These are phyloP conservation scores for Neurospora sp. DNA, from an alignment of 2,329 filamentous ascomycete species.

Conservation along the genomic window DNA sequence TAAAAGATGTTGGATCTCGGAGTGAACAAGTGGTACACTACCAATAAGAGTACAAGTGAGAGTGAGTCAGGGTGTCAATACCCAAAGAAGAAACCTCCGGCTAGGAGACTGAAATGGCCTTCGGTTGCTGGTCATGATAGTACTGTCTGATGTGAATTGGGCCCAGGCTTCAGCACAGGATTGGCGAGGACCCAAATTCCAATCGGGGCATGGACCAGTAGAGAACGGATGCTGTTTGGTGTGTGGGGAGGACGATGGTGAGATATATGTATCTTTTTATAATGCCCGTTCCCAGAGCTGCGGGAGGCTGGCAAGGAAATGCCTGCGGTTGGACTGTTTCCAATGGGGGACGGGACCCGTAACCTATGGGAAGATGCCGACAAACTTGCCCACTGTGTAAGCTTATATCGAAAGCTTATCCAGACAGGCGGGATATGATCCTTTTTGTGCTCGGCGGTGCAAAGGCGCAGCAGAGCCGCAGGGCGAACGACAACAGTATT, in stretches of 20 bases:
- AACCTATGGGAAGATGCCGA: not conserved
- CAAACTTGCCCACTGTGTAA: not conserved
- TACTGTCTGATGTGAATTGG: conserved; percentile 21
- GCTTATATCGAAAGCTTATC: not conserved
- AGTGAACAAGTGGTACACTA: not conserved
- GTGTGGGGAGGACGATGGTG: not conserved
- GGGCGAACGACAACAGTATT: not conserved
- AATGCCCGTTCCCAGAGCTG: not conserved
- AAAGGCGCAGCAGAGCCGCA: not conserved
- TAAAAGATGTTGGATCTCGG: conserved; percentile 5
- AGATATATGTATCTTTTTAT: not conserved
- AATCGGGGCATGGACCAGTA: not conserved
- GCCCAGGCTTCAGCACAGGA: not conserved
- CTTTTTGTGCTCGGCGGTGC: not conserved
- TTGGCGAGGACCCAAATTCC: not conserved
- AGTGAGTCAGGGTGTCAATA: conserved; percentile 30
- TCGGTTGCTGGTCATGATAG: conserved; percentile 38
- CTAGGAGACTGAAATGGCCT: conserved; percentile 30
- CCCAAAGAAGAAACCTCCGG: conserved; percentile 35
- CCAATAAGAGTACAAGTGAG: conserved; percentile 7
- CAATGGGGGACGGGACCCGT: not conserved
- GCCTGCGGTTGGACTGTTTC: conserved; percentile 4
- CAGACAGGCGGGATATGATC: not conserved
- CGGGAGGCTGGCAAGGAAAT: conserved; percentile 6
- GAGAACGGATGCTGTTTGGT: not conserved